These are phyloP conservation scores for Trichoderma asperellum DNA, from an alignment of 2,329 filamentous ascomycete species.

Conservation along the genomic window DNA sequence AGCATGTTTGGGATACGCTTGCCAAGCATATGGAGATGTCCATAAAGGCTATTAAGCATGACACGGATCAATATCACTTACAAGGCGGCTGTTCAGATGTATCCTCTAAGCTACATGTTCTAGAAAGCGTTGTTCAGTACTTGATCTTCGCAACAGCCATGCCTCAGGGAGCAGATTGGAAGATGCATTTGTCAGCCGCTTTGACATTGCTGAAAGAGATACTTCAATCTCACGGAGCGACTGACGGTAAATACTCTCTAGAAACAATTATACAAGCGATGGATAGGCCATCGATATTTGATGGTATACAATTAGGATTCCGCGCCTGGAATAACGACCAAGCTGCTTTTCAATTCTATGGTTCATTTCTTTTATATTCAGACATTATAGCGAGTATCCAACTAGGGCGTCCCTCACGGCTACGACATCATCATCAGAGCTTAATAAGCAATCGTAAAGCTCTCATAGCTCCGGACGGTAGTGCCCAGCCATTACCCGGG, in stretches of 20 bases:
- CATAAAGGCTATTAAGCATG: conserved; percentile 1
- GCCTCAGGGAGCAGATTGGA: conserved; percentile 42
- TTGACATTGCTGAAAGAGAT: conserved; percentile 9
- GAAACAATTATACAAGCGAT: background rate
- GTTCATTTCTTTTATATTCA: conserved; percentile 39
- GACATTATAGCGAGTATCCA: conserved; percentile 30
- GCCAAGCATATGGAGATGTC: conserved; percentile 15
- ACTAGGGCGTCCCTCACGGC: background rate
- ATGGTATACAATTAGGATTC: background rate
- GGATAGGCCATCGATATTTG: conserved; percentile 7
- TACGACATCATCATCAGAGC: background rate
- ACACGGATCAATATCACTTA: conserved; percentile 17
- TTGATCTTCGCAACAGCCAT: conserved; percentile 49
- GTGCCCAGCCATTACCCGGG: background rate
- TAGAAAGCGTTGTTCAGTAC: conserved; percentile 50
- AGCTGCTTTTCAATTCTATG: conserved; percentile 43
- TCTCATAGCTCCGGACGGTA: background rate
- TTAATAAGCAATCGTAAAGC: background rate
- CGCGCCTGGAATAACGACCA: conserved; percentile 43
- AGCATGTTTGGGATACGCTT: conserved; percentile 19
- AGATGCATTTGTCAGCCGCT: conserved; percentile 10
- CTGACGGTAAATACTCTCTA: background rate
- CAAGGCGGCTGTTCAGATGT: conserved; percentile 17
- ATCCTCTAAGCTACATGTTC: conserved; percentile 33
- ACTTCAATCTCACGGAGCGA: background rate